These are phyloP conservation scores for Solanum etuberosum DNA, from an alignment of 257 asterid species.

Conservation along the genomic window DNA sequence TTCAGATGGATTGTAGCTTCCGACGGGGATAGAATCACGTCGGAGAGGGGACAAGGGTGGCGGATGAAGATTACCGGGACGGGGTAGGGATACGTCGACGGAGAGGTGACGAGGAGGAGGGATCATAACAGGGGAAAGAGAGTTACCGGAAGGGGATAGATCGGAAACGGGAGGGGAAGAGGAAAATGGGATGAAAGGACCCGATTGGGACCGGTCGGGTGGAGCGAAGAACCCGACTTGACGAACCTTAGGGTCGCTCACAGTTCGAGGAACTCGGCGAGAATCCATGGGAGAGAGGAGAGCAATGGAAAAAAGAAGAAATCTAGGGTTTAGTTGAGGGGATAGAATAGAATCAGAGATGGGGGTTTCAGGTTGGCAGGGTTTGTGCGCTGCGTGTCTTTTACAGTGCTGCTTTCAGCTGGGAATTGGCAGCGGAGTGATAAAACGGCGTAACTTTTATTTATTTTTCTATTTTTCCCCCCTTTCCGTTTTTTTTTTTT, in stretches of 20 bases:
- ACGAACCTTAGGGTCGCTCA: constrained; percentile 86
- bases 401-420: not conserved
- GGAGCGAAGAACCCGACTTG: constrained; percentile 93
- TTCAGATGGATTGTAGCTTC: constrained; percentile 77
- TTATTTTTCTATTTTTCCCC: too few species aligned
- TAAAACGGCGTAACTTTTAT: not conserved
- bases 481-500: not conserved
- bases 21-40: constrained; percentile 49
- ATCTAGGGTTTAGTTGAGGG: not conserved
- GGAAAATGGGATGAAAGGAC: constrained; percentile 38
- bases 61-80: constrained; percentile 18
- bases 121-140: constrained; percentile 86
- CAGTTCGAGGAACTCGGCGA: constrained; percentile 75
- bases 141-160: constrained; percentile 51
- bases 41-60: constrained; percentile 37
- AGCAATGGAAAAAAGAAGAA: not conserved
- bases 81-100: constrained; percentile 30
- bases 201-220: constrained; percentile 53
- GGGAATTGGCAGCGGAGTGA: not conserved
- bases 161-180: constrained; percentile 38
- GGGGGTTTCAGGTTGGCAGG: not conserved
- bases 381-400: not conserved
- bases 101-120: constrained; percentile 65
- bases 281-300: constrained; percentile 37
- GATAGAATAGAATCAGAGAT: not conserved